Base-by-base conservation (phyloP, 1,284 basidiomycete species). In the Pholiota adiposa region DNA sequence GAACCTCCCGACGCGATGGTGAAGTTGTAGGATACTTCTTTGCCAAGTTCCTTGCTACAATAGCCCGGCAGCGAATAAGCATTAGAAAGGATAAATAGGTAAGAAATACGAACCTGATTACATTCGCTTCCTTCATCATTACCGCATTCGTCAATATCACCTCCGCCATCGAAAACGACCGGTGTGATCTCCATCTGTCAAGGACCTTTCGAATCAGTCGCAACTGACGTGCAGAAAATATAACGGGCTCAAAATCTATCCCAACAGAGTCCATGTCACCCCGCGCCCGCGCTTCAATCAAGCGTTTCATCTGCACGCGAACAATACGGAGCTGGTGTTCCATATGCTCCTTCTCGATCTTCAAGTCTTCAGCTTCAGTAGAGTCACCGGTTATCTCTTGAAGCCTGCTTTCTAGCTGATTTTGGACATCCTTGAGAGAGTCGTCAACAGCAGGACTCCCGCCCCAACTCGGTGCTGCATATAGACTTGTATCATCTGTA, bases 141-240 rank as follows among this genome's bases (percentile, higher is more conserved):
- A 96, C 90, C 4, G 97, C 96, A 70, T 89, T 90, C 5, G 90
- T 89, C 48, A 99, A 78, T 8, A 97, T 86, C 49, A 87, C 78
- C 75, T 98, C 96, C 0, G 96, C 94, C 93, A 98, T 97, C 0
- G 89, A 90, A 72, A 96, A 96, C 7, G 90, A 84, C 31, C 90
- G 83, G 73, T 95, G 87, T 0, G 84, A 82, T 65, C 92, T 84
- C 97, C 97, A 99, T 65, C 85, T 88, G 64, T 89, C 87, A 62
- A 97, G 74, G 2, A 90, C 93, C 69, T 87, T 88, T 65, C 89
- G 83, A 40, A 95, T 93, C 48, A 96, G 76, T 58, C 91, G 80
- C 33, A 96, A 77, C 69, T 96, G 91, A 68, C 77, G 86, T n/a
- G 88, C 91, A 9, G 87, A 83, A 75, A 94, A 96, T 50, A 93